These are phyloP conservation scores for Suillus placidus DNA, from an alignment of 768 basidiomycete species.

Conservation along the genomic window DNA sequence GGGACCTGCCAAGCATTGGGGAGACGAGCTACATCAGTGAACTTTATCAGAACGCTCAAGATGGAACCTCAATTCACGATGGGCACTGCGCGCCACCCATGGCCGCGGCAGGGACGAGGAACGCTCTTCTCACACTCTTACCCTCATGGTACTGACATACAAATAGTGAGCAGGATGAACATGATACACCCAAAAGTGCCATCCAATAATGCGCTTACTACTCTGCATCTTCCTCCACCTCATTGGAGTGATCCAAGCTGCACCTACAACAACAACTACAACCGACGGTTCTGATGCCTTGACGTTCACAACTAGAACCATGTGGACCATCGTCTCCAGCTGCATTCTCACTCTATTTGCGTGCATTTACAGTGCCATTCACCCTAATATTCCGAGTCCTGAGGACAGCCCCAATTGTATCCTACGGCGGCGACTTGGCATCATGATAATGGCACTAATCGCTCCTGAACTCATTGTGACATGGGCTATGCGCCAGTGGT, in stretches of 20 bases:
- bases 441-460: not conserved
- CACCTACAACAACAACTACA: not conserved
- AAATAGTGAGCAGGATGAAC: not conserved
- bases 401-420: not conserved
- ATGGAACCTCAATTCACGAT: too few species aligned
- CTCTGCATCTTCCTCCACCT: slow-evolving; percentile 14
- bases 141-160: not conserved
- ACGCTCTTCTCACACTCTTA: too few species aligned
- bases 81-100: too few species aligned
- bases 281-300: not conserved
- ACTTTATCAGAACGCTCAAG: too few species aligned
- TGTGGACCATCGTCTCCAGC: slow-evolving; percentile 12
- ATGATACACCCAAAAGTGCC: not conserved
- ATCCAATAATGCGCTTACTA: not conserved
- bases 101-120: not conserved
- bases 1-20: too few species aligned
- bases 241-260: not conserved
- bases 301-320: slow-evolving; percentile 19
- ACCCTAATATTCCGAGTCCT: slow-evolving; percentile 27
- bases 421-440: not conserved
- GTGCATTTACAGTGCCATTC: slow-evolving; percentile 29
- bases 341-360: slow-evolving; percentile 28
- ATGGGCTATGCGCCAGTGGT: slow-evolving; percentile 23
- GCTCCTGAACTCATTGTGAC: not conserved
- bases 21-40: too few species aligned